Base-by-base conservation (phyloP, 345 rosid species). In the Schrenkiella parvula region DNA sequence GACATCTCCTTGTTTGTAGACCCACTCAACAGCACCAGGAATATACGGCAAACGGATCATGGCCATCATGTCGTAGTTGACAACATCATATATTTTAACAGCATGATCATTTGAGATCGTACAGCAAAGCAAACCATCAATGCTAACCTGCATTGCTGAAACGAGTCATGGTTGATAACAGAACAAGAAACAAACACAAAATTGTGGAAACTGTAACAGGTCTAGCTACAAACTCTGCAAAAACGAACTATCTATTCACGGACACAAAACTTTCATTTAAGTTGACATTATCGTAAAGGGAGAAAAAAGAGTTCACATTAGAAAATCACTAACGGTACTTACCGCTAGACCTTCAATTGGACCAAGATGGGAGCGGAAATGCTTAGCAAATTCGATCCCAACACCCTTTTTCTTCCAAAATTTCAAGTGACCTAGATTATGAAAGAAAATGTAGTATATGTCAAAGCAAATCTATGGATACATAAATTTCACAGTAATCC, bases 51-150 rank as follows among this genome's bases (percentile, higher is more conserved):
- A 67, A 46, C 87, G 87, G 73, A 95, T 79, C 99, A 95, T 95
- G 79, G 83, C 88, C 98, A 95, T 95, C 98, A 91, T 95, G 82
- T 89, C 97, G 79, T 95, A 95, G 85, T 89, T 91, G 57, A 91
- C 89, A 37, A 95, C 99, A 78, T 91, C 96, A 67, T 95, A 91
- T 66, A 95, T 85, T 81, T 95, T 91, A 61, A 91, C 96, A 31
- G 95, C 88, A 26, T n/a, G 81, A 53, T 91, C 99, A 73, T 38
- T 84, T 34, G 98, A 89, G 84, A 95, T 95, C 10, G 97, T 87
- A 70, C 96, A 88, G 83, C 99, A 95, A 84, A 95, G 96, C 80
- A 89, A 73, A 48, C 98, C 97, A 83, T 89, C 96, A 53, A 78
- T 69, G 71, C 97, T 89, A 80, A 93, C 97, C 98, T 93, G 96